These are phyloP conservation scores for Chaetomium sp. DNA, from an alignment of 2,329 filamentous ascomycete genomes.

Conservation along the genomic window DNA sequence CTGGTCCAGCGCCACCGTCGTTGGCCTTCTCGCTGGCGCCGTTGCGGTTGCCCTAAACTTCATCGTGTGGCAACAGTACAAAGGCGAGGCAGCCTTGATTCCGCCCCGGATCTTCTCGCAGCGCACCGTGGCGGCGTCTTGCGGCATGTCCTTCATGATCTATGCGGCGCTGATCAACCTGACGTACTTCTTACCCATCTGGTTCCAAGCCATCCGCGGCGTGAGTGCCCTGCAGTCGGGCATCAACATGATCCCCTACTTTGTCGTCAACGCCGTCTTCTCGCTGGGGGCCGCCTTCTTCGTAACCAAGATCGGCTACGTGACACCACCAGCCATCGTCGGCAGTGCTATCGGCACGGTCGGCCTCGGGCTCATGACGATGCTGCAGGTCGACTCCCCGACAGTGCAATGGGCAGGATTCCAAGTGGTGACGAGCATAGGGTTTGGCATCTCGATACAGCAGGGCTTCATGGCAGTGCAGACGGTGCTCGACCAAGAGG, in stretches of 20 bases:
- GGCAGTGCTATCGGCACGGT: conserved; percentile 40
- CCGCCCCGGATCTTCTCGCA: conserved; percentile 48
- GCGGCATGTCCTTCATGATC: conserved; percentile 45
- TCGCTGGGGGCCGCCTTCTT: conserved; percentile 29
- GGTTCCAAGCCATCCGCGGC: conserved; percentile 43
- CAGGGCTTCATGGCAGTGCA: conserved; percentile 46
- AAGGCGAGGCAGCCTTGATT: conserved; percentile 48
- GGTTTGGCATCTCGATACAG: conserved; percentile 45
- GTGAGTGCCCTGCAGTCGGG: conserved; percentile 35
- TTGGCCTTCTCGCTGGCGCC: conserved; percentile 42
- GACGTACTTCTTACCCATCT: conserved; percentile 51
- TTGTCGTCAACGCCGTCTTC: conserved; percentile 32
- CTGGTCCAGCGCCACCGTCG: conserved; percentile 48
- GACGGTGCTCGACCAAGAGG: conserved; percentile 43
- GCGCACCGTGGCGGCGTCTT: conserved; percentile 42
- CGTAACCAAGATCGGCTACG: conserved; percentile 33
- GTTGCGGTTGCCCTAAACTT: conserved; percentile 38
- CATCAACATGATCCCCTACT: conserved; percentile 34
- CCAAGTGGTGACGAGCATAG: conserved; percentile 41
- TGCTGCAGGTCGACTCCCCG: conserved; percentile 39
- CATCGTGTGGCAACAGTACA: conserved; percentile 42
- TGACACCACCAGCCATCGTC: conserved; percentile 33
- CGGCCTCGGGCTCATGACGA: conserved; percentile 43
- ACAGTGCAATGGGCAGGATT: conserved; percentile 42
- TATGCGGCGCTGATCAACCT: conserved; percentile 48